Evolutionary conservation across 805 yeast genomes (phyloP).

Genomic region (Jamesozyma piceae): DNA sequence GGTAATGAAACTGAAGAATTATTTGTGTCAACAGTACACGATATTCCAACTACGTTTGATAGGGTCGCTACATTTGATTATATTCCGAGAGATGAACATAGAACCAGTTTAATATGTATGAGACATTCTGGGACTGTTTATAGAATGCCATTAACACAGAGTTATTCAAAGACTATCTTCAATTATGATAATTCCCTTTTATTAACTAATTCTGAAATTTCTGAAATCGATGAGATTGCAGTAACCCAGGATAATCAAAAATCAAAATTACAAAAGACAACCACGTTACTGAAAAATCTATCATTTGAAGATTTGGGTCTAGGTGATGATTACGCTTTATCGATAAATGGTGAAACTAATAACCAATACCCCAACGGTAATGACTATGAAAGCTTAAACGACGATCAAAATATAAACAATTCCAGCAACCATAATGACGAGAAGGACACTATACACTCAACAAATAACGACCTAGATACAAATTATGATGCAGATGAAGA

Average conservation of each 20-base stretch:
- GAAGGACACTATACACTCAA: slow-evolving; percentile 1
- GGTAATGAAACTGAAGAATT: slow-evolving; percentile 41
- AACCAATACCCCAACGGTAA: background rate
- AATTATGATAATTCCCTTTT: slow-evolving; percentile 61
- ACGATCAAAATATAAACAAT: slow-evolving; percentile 13
- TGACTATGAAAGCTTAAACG: slow-evolving; percentile 2
- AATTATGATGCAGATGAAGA: slow-evolving; percentile 7
- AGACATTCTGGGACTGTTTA: slow-evolving; percentile 84
- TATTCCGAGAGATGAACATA: slow-evolving; percentile 47
- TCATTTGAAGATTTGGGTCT: slow-evolving; percentile 29
- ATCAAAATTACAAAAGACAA: slow-evolving; percentile 14
- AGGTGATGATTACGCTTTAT: slow-evolving; percentile 15
- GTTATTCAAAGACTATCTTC: slow-evolving; percentile 53
- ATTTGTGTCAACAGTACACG: slow-evolving; percentile 69
- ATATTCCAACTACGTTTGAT: slow-evolving; percentile 66
- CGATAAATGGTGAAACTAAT: background rate
- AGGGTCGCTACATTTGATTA: slow-evolving; percentile 82
- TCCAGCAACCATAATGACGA: slow-evolving; percentile 6
- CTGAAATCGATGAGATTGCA: slow-evolving; percentile 22
- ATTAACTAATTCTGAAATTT: slow-evolving; percentile 36
- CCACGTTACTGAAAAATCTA: slow-evolving; percentile 15
- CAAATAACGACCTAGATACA: slow-evolving; percentile 3
- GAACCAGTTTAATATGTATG: slow-evolving; percentile 71
- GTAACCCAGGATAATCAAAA: slow-evolving; percentile 15
- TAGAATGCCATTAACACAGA: slow-evolving; percentile 63